These are phyloP conservation scores for Pezicula carpinea DNA, from an alignment of 2,329 filamentous ascomycete genomes.

Conservation along the genomic window DNA sequence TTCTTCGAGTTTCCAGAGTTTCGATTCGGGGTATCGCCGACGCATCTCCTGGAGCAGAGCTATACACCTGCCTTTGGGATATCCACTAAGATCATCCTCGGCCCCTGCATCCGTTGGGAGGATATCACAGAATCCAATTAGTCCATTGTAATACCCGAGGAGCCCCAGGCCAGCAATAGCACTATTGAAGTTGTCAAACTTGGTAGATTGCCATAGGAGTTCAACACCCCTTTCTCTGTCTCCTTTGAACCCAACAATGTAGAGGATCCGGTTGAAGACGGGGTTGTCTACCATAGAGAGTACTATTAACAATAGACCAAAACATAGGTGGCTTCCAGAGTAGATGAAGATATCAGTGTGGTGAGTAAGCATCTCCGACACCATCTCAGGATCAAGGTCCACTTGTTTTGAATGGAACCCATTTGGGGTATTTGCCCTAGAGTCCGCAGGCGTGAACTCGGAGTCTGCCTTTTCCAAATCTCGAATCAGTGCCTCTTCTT, in stretches of 20 bases:
- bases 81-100: conserved; percentile 57
- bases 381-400: conserved; percentile 41
- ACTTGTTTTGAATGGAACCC: conserved; percentile 18
- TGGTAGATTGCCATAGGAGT: conserved; percentile 87
- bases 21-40: conserved; percentile 70
- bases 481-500: not conserved
- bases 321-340: conserved; percentile 84
- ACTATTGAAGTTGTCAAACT: conserved; percentile 86
- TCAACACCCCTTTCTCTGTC: conserved; percentile 77
- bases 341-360: conserved; percentile 85
- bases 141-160: conserved; percentile 81
- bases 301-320: conserved; percentile 77
- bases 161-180: conserved; percentile 79
- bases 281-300: conserved; percentile 86
- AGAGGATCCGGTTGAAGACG: conserved; percentile 79
- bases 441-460: conserved; percentile 8
- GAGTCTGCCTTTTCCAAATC: not conserved
- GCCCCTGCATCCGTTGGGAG: conserved; percentile 58
- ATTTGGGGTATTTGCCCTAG: conserved; percentile 9
- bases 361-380: conserved; percentile 63
- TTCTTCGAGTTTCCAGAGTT: conserved; percentile 86
- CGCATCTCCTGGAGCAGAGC: conserved; percentile 71
- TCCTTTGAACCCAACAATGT: conserved; percentile 85
- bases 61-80: conserved; percentile 65
- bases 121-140: conserved; percentile 85